These are phyloP conservation scores for Plasmodium sp. DNA, from an alignment of 169 alveolate genomes.

Conservation along the genomic window DNA sequence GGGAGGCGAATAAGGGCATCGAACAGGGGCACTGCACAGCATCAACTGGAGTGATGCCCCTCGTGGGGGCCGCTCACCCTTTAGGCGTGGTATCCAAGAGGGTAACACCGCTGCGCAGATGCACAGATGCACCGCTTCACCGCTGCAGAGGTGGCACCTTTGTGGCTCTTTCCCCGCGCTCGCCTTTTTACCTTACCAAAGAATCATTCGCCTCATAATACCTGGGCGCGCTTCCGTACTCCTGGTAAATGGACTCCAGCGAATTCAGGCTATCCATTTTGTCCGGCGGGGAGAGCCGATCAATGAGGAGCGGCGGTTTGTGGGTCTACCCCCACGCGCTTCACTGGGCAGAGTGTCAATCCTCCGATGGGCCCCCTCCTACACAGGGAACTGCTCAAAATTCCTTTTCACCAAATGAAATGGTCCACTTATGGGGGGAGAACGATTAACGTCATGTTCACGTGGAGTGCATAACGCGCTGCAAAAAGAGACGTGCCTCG, in stretches of 20 bases:
- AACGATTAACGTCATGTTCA: neutral
- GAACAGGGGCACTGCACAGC: neutral
- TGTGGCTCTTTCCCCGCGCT: neutral
- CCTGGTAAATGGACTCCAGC: slow-evolving; percentile 42
- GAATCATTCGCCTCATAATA: slow-evolving; percentile 39
- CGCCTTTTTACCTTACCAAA: slow-evolving; percentile 40
- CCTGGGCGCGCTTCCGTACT: slow-evolving; percentile 23
- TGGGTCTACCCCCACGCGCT: neutral
- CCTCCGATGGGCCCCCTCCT: neutral
- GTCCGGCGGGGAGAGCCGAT: neutral
- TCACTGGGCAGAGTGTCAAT: neutral
- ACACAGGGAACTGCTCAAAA: neutral
- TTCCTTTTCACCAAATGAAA: neutral
- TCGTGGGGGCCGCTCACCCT: neutral
- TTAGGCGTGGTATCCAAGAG: neutral
- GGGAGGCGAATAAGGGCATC: no score
- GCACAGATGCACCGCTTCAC: neutral
- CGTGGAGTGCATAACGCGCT: neutral
- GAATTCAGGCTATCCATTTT: slow-evolving; percentile 31
- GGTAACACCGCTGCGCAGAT: neutral
- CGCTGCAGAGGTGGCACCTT: neutral
- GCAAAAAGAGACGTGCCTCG: neutral
- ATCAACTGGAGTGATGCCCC: neutral
- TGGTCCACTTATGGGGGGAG: neutral
- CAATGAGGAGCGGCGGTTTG: neutral